Conservation (phyloP, 257 asterid species). For the Anisodus acutangulus region DNA sequence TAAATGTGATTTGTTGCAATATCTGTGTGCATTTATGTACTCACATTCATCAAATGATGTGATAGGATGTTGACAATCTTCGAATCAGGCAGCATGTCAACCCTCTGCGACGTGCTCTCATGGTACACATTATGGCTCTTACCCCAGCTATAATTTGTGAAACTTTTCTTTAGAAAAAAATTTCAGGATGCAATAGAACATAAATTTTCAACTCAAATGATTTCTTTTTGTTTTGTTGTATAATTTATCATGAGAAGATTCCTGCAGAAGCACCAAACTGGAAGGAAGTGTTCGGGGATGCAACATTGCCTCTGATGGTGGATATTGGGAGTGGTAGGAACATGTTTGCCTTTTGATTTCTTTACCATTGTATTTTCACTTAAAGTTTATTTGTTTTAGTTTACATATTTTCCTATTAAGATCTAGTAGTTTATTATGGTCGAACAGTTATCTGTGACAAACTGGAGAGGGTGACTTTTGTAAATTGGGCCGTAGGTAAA, state of each 20-base stretch:
- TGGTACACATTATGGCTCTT: conserved; percentile 50
- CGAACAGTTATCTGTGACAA: conserved; percentile 17
- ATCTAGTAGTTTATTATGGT: neutral
- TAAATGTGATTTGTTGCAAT: neutral
- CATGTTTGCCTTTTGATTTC: neutral
- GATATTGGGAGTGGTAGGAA: conserved; percentile 88
- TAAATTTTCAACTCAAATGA: neutral
- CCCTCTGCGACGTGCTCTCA: conserved; percentile 70
- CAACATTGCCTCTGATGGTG: conserved; percentile 87
- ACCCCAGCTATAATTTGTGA: neutral
- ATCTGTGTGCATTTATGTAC: neutral
- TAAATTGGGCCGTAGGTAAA: neutral
- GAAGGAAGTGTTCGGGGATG: conserved; percentile 67
- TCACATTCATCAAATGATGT: conserved; percentile 21
- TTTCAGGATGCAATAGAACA: neutral
- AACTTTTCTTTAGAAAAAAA: neutral
- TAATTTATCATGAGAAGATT: conserved; percentile 48
- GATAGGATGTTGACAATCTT: conserved; percentile 90
- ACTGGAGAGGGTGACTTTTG: neutral
- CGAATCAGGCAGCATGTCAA: conserved; percentile 94
- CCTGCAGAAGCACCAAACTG: conserved; percentile 86
- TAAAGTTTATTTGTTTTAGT: neutral
- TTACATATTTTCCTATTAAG: neutral
- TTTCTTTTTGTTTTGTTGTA: conserved; percentile 17
- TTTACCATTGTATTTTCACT: neutral